A percentile compares a stretch with the other conserved stretches of the same genome.
Conservation (phyloP, 208 protist genomes). For the Leptomonas seymouri region DNA sequence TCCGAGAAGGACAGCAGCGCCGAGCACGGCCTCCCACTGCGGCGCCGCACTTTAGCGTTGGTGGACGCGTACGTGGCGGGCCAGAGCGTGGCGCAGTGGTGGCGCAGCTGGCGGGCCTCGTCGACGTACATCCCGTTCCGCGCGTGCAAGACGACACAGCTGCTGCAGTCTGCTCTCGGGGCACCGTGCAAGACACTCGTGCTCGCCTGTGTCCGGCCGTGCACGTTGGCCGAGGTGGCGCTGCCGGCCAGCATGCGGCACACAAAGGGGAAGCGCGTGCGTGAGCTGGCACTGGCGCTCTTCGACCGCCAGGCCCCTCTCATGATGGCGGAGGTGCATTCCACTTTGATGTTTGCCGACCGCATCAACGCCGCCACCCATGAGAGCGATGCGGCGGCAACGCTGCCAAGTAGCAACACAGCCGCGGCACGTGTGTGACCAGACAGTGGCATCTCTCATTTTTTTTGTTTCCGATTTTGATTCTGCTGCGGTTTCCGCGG, state of each 20-base stretch:
- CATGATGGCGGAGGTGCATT: constrained; percentile 32
- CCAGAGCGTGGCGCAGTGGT: constrained; percentile 27
- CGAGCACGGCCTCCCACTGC: constrained; percentile 22
- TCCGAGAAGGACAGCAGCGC: neutral
- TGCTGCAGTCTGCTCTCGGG: constrained; percentile 72
- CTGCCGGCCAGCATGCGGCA: constrained; percentile 27
- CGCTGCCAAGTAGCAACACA: neutral
- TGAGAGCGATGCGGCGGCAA: neutral
- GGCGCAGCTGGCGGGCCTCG: constrained; percentile 22
- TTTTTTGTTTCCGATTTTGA: no score
- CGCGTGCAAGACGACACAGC: constrained; percentile 74
- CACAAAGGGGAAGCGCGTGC: constrained; percentile 11
- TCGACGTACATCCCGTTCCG: constrained; percentile 62
- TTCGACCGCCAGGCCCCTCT: constrained; percentile 27
- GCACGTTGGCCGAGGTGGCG: constrained; percentile 37
- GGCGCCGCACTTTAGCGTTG: constrained; percentile 25
- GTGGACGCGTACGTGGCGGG: constrained; percentile 26
- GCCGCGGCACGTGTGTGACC: neutral
- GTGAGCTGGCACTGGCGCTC: constrained; percentile 17
- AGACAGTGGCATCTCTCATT: neutral
- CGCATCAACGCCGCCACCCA: constrained; percentile 26
- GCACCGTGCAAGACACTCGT: constrained; percentile 64
- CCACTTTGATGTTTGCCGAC: constrained; percentile 23
- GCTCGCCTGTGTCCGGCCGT: constrained; percentile 78
- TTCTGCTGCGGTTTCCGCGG: no score